Conservation (phyloP, 176 grass and related monocot species). For the Phragmites australis region DNA sequence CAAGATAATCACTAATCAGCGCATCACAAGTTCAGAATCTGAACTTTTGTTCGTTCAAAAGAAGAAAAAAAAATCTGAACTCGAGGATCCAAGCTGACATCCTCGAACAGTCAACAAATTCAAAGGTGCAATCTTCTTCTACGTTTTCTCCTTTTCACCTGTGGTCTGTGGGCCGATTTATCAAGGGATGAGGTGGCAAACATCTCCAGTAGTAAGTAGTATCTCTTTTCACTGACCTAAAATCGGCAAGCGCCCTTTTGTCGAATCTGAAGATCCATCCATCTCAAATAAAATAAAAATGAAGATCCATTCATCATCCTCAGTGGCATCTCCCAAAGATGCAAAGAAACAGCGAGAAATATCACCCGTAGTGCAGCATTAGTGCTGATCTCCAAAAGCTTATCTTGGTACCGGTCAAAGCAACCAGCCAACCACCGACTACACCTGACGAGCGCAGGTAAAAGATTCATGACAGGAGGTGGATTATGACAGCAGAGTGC, state of each 20-base stretch:
- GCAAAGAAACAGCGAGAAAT: neutral
- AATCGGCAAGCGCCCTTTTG: neutral
- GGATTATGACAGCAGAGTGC: neutral
- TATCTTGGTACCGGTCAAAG: neutral
- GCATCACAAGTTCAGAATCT: neutral
- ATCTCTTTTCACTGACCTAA: neutral
- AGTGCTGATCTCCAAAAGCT: constrained; percentile 3
- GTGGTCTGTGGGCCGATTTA: neutral
- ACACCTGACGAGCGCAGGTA: neutral
- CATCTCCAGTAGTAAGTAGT: neutral
- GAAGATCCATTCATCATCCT: neutral
- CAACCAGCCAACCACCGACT: constrained; percentile 35
- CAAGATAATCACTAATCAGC: neutral
- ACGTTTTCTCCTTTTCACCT: neutral
- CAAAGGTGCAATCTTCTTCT: neutral
- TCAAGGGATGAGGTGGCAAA: neutral
- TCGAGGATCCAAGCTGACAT: neutral
- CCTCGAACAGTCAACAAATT: too few species aligned
- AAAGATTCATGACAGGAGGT: constrained; percentile 7
- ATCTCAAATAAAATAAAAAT: too few species aligned
- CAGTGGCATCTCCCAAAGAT: constrained; percentile 7
- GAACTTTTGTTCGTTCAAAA: too few species aligned
- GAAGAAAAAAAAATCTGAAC: neutral
- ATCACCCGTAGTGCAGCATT: neutral
- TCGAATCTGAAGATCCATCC: constrained; percentile 25